Percentiles rank a stretch among this genome's conserved stretches.
Conservation (phyloP, 1,284 basidiomycete species). For the Peniophora sp. region DNA sequence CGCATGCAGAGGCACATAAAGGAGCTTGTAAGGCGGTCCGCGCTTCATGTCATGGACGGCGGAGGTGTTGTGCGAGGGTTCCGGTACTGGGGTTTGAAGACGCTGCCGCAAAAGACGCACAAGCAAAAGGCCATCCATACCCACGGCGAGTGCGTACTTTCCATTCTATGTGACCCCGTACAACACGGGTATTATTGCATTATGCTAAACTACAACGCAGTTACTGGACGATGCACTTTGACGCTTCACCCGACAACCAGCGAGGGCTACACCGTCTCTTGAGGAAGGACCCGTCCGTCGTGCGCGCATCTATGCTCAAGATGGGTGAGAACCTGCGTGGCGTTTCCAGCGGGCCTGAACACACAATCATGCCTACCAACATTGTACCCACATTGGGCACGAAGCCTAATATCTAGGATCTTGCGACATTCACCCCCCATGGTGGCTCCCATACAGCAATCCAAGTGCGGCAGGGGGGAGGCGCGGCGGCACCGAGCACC, state of each 20-base stretch:
- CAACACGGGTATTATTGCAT: not conserved
- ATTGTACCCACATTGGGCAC: no score
- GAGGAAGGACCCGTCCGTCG: constrained; percentile 72
- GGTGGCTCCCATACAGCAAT: no score
- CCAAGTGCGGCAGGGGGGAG: no score
- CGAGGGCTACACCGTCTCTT: constrained; percentile 57
- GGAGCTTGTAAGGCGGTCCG: constrained; percentile 67
- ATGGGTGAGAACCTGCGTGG: constrained; percentile 70
- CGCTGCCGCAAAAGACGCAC: constrained; percentile 73
- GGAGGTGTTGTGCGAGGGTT: constrained; percentile 80
- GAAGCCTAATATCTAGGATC: no score
- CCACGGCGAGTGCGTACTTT: constrained; percentile 68
- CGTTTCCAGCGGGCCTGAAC: constrained; percentile 34
- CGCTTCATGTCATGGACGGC: constrained; percentile 64
- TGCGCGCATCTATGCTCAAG: constrained; percentile 79
- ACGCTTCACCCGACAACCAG: constrained; percentile 71
- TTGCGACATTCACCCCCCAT: no score
- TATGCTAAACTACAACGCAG: constrained; percentile 29
- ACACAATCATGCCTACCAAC: constrained; percentile 17
- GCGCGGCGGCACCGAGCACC: no score
- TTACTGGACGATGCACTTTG: constrained; percentile 88
- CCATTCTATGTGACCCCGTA: not conserved
- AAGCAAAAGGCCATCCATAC: constrained; percentile 56
- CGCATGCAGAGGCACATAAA: constrained; percentile 62
- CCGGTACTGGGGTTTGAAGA: constrained; percentile 67